Evolutionary conservation across 2,329 filamentous ascomycete genomes (phyloP).

Genomic region (Elsinoe fawcettii): DNA sequence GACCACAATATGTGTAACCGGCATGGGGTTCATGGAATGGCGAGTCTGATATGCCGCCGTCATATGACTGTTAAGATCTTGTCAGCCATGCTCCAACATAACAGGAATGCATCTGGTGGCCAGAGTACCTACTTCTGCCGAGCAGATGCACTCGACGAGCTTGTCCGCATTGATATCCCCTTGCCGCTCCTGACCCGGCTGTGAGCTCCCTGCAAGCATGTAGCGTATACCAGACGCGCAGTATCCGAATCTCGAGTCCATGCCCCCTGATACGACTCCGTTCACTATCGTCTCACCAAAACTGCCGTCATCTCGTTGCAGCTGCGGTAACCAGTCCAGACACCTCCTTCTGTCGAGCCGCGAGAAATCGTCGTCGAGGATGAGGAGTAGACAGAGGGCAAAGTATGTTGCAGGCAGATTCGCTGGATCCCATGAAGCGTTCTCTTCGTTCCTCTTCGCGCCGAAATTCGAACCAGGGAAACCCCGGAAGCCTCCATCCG

Average conservation of each 20-base stretch:
- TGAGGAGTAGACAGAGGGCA: constrained; percentile 65
- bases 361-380: constrained; percentile 52
- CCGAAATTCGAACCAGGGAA: constrained; percentile 61
- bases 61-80: constrained; percentile 55
- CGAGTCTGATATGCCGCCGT: constrained; percentile 74
- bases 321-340: constrained; percentile 61
- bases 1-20: constrained; percentile 84
- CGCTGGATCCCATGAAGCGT: constrained; percentile 60
- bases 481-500: constrained; percentile 79
- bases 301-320: constrained; percentile 80
- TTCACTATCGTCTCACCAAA: constrained; percentile 74
- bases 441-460: constrained; percentile 41
- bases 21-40: constrained; percentile 77
- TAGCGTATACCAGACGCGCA: constrained; percentile 74
- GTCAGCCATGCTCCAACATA: constrained; percentile 6
- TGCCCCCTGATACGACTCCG: constrained; percentile 62
- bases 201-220: constrained; percentile 62
- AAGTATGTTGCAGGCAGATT: constrained; percentile 87
- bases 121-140: constrained; percentile 40
- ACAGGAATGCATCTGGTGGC: not conserved
- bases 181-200: constrained; percentile 48
- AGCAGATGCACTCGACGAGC: constrained; percentile 62
- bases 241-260: constrained; percentile 83
- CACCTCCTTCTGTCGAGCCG: constrained; percentile 61
- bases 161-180: constrained; percentile 65